Evolutionary conservation across 805 yeast genomes (phyloP), one percentile per base, ranked within the genome.

Genomic region (Lachancea kluyveri): DNA sequence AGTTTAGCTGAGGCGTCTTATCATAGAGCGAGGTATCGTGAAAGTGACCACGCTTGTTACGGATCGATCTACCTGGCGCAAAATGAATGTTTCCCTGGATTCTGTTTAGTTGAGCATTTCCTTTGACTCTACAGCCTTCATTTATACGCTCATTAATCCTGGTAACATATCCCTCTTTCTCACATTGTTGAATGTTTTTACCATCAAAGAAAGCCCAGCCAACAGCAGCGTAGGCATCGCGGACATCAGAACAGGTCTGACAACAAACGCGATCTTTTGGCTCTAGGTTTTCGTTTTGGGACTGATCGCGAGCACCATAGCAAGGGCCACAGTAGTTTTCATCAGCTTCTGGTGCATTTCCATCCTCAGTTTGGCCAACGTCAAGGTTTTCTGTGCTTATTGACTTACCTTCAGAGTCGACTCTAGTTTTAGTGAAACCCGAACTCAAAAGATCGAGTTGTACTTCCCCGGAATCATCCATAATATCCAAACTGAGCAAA

Each of bases 141-240:
- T 67, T 52, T 32, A 84, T 61, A 46, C 79, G 69, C 10, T 67
- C 70, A 30, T 64, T 67, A 31, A 88, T 57, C 25, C 62, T 65
- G n/a, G 64, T 50, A 17, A 85, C 94, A 55, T 84, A 87, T 5
- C 95, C 92, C 56, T 86, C 95, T 9, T 64, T 65, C 53, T 85
- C 95, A 69, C 98, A 90, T 60, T 90, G 97, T 41, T 77, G 85
- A 37, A 92, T 76, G 37, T 83, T 77, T 34, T 71, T 65, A 37
- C 97, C 97, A 55, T 90, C 97, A 47, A 64, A 81, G 59, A 92
- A 90, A 3, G 81, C 88, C 97, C 97, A 92, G 21, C 74, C 78
- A 11, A 64, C 69, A 10, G 67, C 69, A 13, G 82, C 79, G 54
- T 90, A 92, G 0, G 96, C 96, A 42, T 66, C 57, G 42, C 74